Conservation (phyloP, 148 eudicot species). For the Rheum nobile region DNA sequence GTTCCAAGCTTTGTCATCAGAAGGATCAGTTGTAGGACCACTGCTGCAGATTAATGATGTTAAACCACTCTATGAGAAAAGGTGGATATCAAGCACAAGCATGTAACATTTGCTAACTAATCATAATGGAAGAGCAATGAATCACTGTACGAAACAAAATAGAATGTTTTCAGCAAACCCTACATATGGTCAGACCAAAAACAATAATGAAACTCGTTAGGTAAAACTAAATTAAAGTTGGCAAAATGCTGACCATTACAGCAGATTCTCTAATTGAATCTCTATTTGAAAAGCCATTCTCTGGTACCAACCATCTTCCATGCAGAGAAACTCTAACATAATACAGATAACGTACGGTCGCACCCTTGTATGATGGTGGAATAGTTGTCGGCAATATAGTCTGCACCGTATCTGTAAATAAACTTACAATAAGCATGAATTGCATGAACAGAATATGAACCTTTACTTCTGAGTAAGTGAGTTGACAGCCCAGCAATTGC, state of each 20-base stretch:
- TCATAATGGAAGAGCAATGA: not conserved
- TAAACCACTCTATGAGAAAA: too few relatives aligned
- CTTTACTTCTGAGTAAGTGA: not conserved
- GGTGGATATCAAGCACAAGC: too few relatives aligned
- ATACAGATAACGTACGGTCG: constrained; percentile 80
- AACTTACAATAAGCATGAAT: constrained; percentile 9
- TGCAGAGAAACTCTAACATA: constrained; percentile 51
- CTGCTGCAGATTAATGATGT: too few relatives aligned
- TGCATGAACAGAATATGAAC: not conserved
- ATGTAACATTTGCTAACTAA: not conserved
- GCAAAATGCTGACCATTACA: constrained; percentile 43
- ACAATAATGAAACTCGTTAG: not conserved
- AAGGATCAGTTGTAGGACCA: not conserved
- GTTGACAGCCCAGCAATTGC: not conserved
- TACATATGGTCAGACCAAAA: not conserved
- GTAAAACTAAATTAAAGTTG: not conserved
- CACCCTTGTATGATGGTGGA: constrained; percentile 90
- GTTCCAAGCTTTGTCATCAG: not conserved
- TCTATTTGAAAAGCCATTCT: constrained; percentile 46
- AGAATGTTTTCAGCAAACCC: not conserved
- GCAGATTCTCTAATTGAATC: constrained; percentile 34
- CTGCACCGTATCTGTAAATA: constrained; percentile 69
- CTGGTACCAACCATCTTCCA: constrained; percentile 57
- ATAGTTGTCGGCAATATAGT: constrained; percentile 60
- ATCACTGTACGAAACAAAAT: not conserved